These are phyloP conservation scores for Lanmaoa rubissima DNA, from an alignment of 768 basidiomycete genomes.

Conservation along the genomic window DNA sequence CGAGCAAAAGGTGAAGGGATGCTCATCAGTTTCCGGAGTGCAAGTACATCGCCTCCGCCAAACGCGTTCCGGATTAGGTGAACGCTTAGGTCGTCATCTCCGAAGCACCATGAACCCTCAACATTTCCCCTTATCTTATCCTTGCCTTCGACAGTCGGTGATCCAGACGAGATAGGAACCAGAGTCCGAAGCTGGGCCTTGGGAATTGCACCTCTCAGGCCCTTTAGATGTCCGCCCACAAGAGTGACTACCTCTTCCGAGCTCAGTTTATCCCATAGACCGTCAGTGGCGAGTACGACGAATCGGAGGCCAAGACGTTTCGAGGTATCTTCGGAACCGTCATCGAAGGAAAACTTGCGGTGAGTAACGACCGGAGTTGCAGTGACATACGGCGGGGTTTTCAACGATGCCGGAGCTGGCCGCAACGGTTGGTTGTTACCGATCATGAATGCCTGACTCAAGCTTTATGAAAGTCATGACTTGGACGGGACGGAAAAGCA, in stretches of 20 bases:
- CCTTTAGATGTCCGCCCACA: slow-evolving; percentile 77
- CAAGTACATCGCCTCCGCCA: slow-evolving; percentile 69
- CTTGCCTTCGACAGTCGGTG: slow-evolving; percentile 63
- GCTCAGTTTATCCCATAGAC: slow-evolving; percentile 71
- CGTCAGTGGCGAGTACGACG: slow-evolving; percentile 87
- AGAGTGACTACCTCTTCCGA: slow-evolving; percentile 86
- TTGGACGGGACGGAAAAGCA: not conserved
- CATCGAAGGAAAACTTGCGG: slow-evolving; percentile 57
- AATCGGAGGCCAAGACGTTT: slow-evolving; percentile 49
- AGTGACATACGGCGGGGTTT: slow-evolving; percentile 92
- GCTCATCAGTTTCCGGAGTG: slow-evolving; percentile 63
- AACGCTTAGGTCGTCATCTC: slow-evolving; percentile 72
- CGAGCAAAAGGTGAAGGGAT: slow-evolving; percentile 81
- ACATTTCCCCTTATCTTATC: slow-evolving; percentile 36
- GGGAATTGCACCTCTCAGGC: slow-evolving; percentile 61
- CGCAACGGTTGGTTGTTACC: slow-evolving; percentile 62
- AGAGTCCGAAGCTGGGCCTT: slow-evolving; percentile 55
- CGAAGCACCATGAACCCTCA: slow-evolving; percentile 70
- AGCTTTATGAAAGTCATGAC: slow-evolving; percentile 29
- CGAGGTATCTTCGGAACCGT: slow-evolving; percentile 22
- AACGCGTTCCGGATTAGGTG: slow-evolving; percentile 92
- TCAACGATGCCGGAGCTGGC: slow-evolving; percentile 57
- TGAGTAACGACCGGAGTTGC: slow-evolving; percentile 81
- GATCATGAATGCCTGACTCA: slow-evolving; percentile 65
- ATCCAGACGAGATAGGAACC: slow-evolving; percentile 54